Evolutionary conservation across 1,139 yeast species (phyloP), one percentile per base, ranked within the genome.

Genomic region (Taphrina communis): DNA sequence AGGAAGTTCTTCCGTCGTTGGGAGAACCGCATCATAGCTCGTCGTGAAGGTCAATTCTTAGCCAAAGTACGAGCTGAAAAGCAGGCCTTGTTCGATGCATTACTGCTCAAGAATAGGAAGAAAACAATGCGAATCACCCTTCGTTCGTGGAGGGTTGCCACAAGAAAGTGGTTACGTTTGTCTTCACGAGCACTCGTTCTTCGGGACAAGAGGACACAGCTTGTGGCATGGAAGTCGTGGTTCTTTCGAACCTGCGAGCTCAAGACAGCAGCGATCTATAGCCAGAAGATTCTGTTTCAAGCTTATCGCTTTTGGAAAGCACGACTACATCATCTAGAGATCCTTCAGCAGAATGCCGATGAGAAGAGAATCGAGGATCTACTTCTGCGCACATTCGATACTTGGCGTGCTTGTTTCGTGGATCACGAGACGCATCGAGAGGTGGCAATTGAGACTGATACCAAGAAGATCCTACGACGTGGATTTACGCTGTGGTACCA

Each of bases 191-290:
- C 62, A 2, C 53, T 58, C 12, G n/a, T 58, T 7, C 42, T 58
- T 14, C 62, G 62, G 7, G 53, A 58, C 53, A 58, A 58, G n/a
- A 21, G 53, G 9, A 58, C 62, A 8, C 62, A 58, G 62, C 31
- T 58, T 11, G 53, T 58, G 31, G 53, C 44, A 6, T 58, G 62
- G 62, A 42, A 39, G 36, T 21, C 31, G 39, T 58, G 62, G 62
- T 58, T 58, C 53, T 58, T 58, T 53, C 25, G n/a, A 14, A 58
- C 62, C 12, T 58, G 62, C 31, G 62, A 58, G 35, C 31, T 58
- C n/a, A 42, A 44, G 17, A 46, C 53, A 7, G 62, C 62, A 7
- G 41, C 39, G 2, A 36, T 38, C 25, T 46, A 58, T 44, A 25
- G 11, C 7, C 51, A 31, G 25, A 44, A 38, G 21, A 25, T 46